These are phyloP conservation scores for Conringia planisiliqua DNA, from an alignment of 345 rosid species.

Conservation along the genomic window DNA sequence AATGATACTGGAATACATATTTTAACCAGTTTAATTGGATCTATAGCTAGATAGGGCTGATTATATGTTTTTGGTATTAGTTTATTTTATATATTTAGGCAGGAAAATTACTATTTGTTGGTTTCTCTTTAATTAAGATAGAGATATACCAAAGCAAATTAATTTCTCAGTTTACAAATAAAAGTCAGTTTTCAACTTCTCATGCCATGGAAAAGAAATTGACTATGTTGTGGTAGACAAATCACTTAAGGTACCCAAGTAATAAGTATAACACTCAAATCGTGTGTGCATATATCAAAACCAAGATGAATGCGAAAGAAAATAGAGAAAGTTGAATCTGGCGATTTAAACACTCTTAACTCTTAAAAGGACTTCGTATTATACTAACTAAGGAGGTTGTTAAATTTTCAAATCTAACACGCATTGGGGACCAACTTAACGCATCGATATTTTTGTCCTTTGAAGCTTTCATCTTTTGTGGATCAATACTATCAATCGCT, in stretches of 20 bases:
- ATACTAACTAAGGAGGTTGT: background rate
- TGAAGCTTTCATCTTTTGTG: background rate
- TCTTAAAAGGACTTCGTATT: background rate
- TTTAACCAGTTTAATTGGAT: no score
- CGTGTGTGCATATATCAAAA: background rate
- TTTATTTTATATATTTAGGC: no score
- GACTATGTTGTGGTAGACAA: background rate
- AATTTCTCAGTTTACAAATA: no score
- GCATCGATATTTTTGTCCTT: background rate
- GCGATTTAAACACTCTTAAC: background rate
- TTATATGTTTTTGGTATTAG: no score
- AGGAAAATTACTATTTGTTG: no score
- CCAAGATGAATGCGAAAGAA: background rate
- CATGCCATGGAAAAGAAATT: no score
- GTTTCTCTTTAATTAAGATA: no score
- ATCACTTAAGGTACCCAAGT: background rate
- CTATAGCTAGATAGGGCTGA: no score
- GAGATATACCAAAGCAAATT: no score
- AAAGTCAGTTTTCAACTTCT: no score
- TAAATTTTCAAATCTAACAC: background rate
- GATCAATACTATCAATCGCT: background rate
- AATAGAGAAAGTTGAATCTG: background rate
- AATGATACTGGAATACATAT: no score
- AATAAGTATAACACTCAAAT: background rate
- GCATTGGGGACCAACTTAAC: background rate